Base-by-base conservation (phyloP, 2,329 filamentous ascomycete genomes). In the Nectriaceae sp. region DNA sequence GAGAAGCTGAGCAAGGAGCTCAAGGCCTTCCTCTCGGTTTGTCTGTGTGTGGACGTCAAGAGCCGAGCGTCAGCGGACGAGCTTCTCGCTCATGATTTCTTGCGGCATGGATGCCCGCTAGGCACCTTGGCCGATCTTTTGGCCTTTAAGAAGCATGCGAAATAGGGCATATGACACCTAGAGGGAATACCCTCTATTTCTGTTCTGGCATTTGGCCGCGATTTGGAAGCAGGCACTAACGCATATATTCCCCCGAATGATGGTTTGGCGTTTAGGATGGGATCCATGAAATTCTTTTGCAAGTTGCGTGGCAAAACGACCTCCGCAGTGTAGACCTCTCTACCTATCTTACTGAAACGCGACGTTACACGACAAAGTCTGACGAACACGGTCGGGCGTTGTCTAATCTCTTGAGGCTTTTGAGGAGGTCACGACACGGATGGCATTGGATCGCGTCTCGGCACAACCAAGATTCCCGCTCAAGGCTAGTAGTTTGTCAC, bases 1-100 rank as follows among this genome's bases (percentile, higher is more conserved):
- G 93, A 99, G 75, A 96, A 96, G 75, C 82, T 97, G 52, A 95
- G 89, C 75, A 97, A 96, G 77, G 94, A 97, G 73, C 84, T 99
- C 60, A 97, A 97, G 78, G 89, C 90, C 19, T 99, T 99, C 83
- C 73, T 99, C 65, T 94, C 89, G 21, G 92, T 97, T 55, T 99
- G 94, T 71, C 79, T 99, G 40, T 97, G 94, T 63, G 94, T 99
- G 40, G 93, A 97, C 64, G 92, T 99, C 64, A 92, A 93, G 77
- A 93, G 88, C 67, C 85, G 94, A 67, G 94, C 94, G 11, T 96
- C 90, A 21, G 91, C 94, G 0, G 83, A 90, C 53, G 94, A 99
- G 73, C 78, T 99, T 42, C 76, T 97, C 53, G 83, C 86, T 52
- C 92, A 97, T 67, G 94, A 97, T 62, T 99, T 99, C 77, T 74